phyloP scores from a whole-genome alignment of 2,329 filamentous ascomycete genomes.

The Fusarium subtropicale region DNA sequence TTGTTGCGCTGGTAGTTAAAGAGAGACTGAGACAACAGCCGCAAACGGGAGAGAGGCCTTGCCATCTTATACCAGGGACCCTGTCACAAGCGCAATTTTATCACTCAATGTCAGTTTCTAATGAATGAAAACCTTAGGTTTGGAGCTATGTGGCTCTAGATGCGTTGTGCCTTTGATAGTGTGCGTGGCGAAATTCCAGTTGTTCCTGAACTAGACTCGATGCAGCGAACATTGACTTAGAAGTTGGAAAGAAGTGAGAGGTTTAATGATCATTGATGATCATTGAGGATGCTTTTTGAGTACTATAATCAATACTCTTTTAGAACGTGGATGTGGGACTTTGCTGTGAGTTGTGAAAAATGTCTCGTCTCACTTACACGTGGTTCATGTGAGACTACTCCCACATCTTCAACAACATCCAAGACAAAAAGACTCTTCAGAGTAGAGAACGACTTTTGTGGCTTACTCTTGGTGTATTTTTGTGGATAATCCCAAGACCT shows the following conservation, averaged over 20 bases:
- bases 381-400: conserved; percentile 4
- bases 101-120: neutral
- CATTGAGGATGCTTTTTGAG: too few relatives aligned
- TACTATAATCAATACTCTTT: neutral
- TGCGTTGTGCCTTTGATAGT: neutral
- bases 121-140: conserved; percentile 2
- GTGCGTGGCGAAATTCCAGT: conserved; percentile 34
- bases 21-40: conserved; percentile 24
- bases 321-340: too few relatives aligned
- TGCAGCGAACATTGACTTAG: conserved; percentile 9
- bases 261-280: too few relatives aligned
- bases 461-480: neutral
- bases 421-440: neutral
- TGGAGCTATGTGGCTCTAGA: conserved; percentile 27
- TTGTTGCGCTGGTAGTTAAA: conserved; percentile 17
- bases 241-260: neutral
- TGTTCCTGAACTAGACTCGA: conserved; percentile 31
- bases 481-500: neutral
- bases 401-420: neutral
- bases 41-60: conserved; percentile 4
- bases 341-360: neutral
- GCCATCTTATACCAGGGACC: conserved; percentile 20
- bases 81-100: too few relatives aligned
- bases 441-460: neutral
- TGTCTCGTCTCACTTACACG: neutral